Conservation (phyloP, 108 stramenopile genomes). For the Pseudonitzschia pungens region DNA sequence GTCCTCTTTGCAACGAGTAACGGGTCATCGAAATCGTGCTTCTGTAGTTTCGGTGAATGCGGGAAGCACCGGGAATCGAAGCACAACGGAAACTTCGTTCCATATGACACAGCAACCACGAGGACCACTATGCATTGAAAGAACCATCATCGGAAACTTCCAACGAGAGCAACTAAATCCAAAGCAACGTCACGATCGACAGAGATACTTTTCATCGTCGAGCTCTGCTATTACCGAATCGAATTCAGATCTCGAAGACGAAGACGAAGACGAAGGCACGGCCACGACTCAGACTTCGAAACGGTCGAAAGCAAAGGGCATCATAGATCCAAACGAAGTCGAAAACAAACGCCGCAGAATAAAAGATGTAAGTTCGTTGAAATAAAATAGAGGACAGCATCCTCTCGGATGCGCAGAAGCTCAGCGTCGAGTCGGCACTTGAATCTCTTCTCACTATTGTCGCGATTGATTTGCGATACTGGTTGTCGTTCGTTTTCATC, state of each 20-base stretch:
- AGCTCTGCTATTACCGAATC: background rate
- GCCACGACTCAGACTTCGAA: background rate
- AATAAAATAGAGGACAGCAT: background rate
- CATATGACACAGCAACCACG: background rate
- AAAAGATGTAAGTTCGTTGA: constrained; percentile 25
- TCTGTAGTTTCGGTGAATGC: background rate
- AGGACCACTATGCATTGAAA: background rate
- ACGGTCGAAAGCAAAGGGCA: background rate
- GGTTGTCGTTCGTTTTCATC: background rate
- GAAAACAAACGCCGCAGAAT: constrained; percentile 30
- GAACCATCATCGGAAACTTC: background rate
- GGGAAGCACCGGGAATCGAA: background rate
- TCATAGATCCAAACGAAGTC: constrained; percentile 23
- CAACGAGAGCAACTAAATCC: constrained; percentile 6
- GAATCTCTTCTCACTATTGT: too few species aligned
- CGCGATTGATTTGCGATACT: background rate
- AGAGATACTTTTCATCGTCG: constrained; percentile 2
- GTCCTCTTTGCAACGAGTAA: background rate
- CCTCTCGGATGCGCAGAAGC: too few species aligned
- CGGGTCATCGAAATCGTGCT: background rate
- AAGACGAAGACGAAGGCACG: background rate
- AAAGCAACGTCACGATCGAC: constrained; percentile 5
- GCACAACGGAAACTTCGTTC: background rate
- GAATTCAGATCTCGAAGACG: background rate
- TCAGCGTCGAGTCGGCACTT: too few species aligned